Evolutionary conservation across 2,329 filamentous ascomycete genomes (phyloP), one percentile per base, ranked within the genome.

Genomic region (Metarhizium humberi): DNA sequence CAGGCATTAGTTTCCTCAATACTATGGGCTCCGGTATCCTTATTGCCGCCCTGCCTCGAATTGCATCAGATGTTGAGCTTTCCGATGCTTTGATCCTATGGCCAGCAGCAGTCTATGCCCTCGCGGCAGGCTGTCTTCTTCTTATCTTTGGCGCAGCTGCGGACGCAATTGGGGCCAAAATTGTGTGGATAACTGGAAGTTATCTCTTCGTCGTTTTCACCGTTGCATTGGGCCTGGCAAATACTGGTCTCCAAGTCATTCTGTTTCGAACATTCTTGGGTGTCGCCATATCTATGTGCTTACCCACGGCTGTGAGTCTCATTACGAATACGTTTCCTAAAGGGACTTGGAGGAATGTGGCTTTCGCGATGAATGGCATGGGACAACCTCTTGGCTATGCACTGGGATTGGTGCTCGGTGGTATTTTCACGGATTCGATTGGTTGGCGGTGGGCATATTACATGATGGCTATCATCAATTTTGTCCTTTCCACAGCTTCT

Each of bases 71-170:
- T 16, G 61, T 74, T 49, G 62, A 61, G 3, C 59, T 70, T 14
- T 55, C 64, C 0, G 60, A 63, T 14, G 58, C 56, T 5, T 61
- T 72, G 29, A 63, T 69, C 10, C 65, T 68, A 43, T 70, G 66
- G 65, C 66, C 66, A 11, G 63, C 64, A 30, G 63, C 66, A 29
- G 66, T 67, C 38, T 67, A 63, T 50, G 61, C 60, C 20, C 60
- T 68, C 10, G 61, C 65, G 3, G 62, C 62, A 2, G 65, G 64
- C 25, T 67, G 64, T 20, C 55, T 67, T 6, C 60, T 74, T 5
- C 66, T 73, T 45, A 62, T 73, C 3, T 68, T 71, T 50, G 71
- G 70, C 10, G 67, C 70, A 0, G 58, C 72, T 0, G 69, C 69
- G 4, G 71, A 74, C 51, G 63, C 71, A 1, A 60, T 73, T 5